phyloP scores from a whole-genome alignment of 805 yeast genomes.

The Hanseniaspora nectarophila region DNA sequence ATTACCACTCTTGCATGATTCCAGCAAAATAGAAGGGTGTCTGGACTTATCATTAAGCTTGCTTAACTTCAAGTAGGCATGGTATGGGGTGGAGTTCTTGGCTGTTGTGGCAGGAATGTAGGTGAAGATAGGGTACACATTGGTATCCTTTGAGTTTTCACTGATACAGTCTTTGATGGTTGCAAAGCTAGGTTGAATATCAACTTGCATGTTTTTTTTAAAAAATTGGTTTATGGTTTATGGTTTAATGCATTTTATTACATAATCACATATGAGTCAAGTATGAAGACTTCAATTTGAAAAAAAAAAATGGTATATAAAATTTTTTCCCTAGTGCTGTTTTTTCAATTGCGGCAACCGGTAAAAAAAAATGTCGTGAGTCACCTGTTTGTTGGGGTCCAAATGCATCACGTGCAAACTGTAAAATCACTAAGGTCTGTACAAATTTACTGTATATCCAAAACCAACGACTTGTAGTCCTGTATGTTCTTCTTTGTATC shows the following conservation, averaged over 20 bases:
- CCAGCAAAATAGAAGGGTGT: constrained; percentile 67
- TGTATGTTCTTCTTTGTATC: background rate
- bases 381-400: too few relatives aligned
- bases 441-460: background rate
- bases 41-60: constrained; percentile 43
- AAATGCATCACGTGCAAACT: too few relatives aligned
- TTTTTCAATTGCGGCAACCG: too few relatives aligned
- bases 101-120: constrained; percentile 63
- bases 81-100: constrained; percentile 53
- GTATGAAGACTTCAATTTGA: too few relatives aligned
- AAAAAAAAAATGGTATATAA: too few relatives aligned
- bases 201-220: constrained; percentile 11
- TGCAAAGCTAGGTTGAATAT: constrained; percentile 42
- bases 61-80: constrained; percentile 77
- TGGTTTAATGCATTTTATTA: too few relatives aligned
- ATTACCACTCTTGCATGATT: constrained; percentile 82
- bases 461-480: background rate
- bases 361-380: too few relatives aligned
- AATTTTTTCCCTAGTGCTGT: too few relatives aligned
- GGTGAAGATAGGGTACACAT: constrained; percentile 71
- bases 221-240: too few relatives aligned
- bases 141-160: constrained; percentile 37
- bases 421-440: too few relatives aligned
- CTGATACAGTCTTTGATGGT: constrained; percentile 33
- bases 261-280: too few relatives aligned